Evolutionary conservation across 108 stramenopile genomes (phyloP).

Genomic region (Cyclostephanos tholiformis): DNA sequence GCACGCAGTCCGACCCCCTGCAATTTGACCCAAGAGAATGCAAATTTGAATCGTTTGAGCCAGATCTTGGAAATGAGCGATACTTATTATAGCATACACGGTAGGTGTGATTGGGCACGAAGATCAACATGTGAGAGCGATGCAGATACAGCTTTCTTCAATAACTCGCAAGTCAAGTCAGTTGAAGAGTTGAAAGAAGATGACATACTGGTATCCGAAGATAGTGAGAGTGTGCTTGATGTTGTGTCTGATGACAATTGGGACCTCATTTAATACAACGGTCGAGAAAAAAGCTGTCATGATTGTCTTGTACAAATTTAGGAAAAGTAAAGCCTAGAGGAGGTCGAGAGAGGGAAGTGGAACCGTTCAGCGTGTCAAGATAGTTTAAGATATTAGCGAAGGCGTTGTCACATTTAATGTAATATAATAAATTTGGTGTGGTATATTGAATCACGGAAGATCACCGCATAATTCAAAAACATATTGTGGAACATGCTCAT

Average conservation of each 20-base stretch:
- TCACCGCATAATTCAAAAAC: slow-evolving; percentile 50
- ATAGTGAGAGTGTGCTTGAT: background rate
- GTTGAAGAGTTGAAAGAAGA: background rate
- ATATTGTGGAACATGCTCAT: slow-evolving; percentile 59
- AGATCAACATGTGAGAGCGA: background rate
- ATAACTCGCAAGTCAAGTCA: background rate
- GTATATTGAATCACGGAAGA: slow-evolving; percentile 17
- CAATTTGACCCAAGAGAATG: background rate
- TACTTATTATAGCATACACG: background rate
- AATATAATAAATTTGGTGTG: too few species aligned
- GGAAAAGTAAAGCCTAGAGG: too few species aligned
- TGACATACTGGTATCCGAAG: background rate
- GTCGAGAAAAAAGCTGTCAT: background rate
- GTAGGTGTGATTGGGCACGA: background rate
- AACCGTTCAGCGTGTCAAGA: too few species aligned
- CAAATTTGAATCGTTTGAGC: background rate
- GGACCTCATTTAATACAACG: background rate
- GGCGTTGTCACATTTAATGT: too few species aligned
- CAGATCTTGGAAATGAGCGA: background rate
- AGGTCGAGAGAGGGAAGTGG: too few species aligned
- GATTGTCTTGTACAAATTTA: too few species aligned
- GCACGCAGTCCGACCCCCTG: background rate
- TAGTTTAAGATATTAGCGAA: too few species aligned
- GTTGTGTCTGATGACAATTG: background rate
- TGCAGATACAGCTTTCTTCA: background rate